Conservation (phyloP, 441 rosid species). For the Jatropha multifida region DNA sequence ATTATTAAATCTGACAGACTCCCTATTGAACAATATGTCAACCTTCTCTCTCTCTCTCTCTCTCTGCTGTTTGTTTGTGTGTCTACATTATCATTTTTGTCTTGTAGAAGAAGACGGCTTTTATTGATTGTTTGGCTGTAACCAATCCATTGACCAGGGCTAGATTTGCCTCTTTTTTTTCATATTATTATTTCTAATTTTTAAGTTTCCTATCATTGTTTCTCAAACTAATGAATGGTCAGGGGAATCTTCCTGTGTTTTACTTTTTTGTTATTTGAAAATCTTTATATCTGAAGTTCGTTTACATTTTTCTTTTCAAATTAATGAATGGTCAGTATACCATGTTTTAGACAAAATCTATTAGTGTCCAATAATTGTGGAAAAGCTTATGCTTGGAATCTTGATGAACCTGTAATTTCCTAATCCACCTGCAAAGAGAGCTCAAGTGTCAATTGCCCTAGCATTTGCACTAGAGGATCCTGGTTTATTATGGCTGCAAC, state of each 20-base stretch:
- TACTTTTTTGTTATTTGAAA: too few relatives aligned
- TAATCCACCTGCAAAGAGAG: background rate
- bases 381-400: conserved; percentile 1
- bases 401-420: background rate
- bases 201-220: background rate
- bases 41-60: background rate
- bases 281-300: background rate
- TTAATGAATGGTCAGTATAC: background rate
- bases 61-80: background rate
- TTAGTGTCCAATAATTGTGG: background rate
- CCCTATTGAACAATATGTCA: background rate
- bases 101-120: background rate
- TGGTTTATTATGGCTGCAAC: background rate
- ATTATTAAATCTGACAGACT: background rate
- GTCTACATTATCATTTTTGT: background rate
- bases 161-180: background rate
- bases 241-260: background rate
- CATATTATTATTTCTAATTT: background rate
- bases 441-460: background rate
- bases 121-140: conserved; percentile 11
- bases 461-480: conserved; percentile 4
- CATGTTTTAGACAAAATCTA: background rate
- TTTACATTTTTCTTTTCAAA: background rate
- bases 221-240: background rate
- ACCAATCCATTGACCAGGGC: background rate